Evolutionary conservation across 768 basidiomycete species (phyloP), one percentile per base, ranked within the genome.

Genomic region (Rhodosporidiobolus sp.): DNA sequence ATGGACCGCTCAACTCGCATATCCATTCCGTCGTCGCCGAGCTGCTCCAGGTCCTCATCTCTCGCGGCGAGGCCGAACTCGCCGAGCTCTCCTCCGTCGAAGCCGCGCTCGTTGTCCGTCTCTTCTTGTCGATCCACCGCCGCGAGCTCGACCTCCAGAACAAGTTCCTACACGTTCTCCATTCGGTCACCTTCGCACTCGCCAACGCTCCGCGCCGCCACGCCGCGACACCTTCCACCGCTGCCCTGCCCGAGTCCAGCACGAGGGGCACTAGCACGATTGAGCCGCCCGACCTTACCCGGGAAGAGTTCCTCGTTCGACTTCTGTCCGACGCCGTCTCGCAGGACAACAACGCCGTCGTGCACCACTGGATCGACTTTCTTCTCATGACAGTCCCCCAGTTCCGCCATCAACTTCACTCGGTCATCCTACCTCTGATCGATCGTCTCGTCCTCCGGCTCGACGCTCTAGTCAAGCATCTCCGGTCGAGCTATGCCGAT

Each of bases 341-440:
- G 19, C 80, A 83, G 9, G 82, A 84, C 17, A 96, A 95, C 81
- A 87, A 88, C 38, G 85, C 92, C 1, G 86, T 95, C 34, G 80
- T 95, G 43, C 94, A 96, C 78, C 92, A 96, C 77, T 98, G 95
- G 95, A 84, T 98, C 35, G 95, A 98, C 79, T 98, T 99, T 80
- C 85, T 97, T 70, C 85, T 95, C 65, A 91, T 91, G 88, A 91
- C 92, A 1, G 83, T 94, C 26, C 88, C 92, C 8, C 91, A 92
- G 76, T 91, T 93, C 78, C 89, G 90, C 69, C 88, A 88, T 28
- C 83, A 86, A 4, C 82, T 91, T 2, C 87, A 88, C 63, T 83
- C 85, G 17, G 85, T 88, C 48, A 83, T 95, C 32, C 82, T 86
- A 5, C 89, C 92, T 4, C 83, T 98, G 38, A 88, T 86, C 71